phyloP scores from a whole-genome alignment of 345 rosid species.

The Brassica cretica region DNA sequence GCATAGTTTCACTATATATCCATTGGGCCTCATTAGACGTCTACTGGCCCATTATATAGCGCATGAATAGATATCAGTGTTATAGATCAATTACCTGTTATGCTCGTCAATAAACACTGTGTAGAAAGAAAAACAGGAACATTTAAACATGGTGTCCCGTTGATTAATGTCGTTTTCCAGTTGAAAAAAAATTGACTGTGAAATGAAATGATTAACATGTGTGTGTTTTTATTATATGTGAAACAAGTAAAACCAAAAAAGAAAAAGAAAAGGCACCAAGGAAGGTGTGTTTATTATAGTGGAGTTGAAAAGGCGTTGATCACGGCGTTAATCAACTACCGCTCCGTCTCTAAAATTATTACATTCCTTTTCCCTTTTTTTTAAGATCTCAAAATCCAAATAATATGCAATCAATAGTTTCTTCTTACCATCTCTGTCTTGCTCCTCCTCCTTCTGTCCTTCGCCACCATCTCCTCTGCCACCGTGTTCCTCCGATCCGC shows the following conservation, averaged over 20 bases:
- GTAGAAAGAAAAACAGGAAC: no score
- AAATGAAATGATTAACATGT: neutral
- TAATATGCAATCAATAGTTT: conserved; percentile 27
- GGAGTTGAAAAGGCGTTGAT: conserved; percentile 14
- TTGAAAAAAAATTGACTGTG: no score
- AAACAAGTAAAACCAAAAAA: neutral
- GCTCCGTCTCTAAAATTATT: neutral
- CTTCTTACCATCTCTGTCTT: conserved; percentile 16
- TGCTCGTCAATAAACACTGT: no score
- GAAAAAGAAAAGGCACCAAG: neutral
- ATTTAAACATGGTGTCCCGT: no score
- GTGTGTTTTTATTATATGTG: neutral
- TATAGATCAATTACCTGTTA: no score
- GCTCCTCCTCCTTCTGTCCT: conserved; percentile 14
- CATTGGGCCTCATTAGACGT: neutral
- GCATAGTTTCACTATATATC: neutral
- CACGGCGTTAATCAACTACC: conserved; percentile 6
- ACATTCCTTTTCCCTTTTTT: neutral
- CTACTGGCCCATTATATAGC: neutral
- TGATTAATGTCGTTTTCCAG: no score
- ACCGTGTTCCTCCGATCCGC: conserved; percentile 16
- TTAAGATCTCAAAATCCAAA: conserved; percentile 7
- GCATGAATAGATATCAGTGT: no score
- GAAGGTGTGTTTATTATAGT: neutral
- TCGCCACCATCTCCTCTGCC: conserved; percentile 8